phyloP scores from a whole-genome alignment of 139 green algal species.

The Dunaliella primolecta region DNA sequence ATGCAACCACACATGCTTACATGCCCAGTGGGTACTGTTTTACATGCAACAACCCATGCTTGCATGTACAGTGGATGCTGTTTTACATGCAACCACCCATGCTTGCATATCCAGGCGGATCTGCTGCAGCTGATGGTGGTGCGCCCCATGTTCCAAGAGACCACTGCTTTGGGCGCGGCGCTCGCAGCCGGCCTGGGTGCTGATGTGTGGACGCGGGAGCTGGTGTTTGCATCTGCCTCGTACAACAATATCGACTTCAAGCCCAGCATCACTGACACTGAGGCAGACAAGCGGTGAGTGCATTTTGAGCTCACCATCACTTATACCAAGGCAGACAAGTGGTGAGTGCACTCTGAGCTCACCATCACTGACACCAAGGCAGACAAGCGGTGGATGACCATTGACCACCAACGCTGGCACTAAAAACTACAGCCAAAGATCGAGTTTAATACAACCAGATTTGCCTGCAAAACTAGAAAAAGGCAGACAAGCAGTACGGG shows the following conservation, averaged over 20 bases:
- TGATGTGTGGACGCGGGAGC: conserved; percentile 72
- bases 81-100: neutral
- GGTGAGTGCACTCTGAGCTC: conserved; percentile 5
- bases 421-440: neutral
- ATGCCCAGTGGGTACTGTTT: too few relatives aligned
- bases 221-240: conserved; percentile 25
- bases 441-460: neutral
- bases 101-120: conserved; percentile 50
- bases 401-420: neutral
- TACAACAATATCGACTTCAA: conserved; percentile 14
- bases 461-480: neutral
- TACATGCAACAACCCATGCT: too few relatives aligned
- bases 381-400: neutral
- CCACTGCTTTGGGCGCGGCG: conserved; percentile 87
- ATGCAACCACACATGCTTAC: too few relatives aligned
- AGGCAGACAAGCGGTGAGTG: neutral
- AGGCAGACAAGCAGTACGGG: neutral
- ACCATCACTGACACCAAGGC: neutral
- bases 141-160: conserved; percentile 85
- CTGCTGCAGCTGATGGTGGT: conserved; percentile 73
- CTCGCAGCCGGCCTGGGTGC: conserved; percentile 85
- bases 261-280: neutral
- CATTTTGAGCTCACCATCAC: conserved; percentile 5
- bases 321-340: neutral
- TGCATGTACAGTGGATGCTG: conserved; percentile 27